Evolutionary conservation across 2,329 filamentous ascomycete species (phyloP), one percentile per base, ranked within the genome.

Genomic region (Tympanopsis confertula): DNA sequence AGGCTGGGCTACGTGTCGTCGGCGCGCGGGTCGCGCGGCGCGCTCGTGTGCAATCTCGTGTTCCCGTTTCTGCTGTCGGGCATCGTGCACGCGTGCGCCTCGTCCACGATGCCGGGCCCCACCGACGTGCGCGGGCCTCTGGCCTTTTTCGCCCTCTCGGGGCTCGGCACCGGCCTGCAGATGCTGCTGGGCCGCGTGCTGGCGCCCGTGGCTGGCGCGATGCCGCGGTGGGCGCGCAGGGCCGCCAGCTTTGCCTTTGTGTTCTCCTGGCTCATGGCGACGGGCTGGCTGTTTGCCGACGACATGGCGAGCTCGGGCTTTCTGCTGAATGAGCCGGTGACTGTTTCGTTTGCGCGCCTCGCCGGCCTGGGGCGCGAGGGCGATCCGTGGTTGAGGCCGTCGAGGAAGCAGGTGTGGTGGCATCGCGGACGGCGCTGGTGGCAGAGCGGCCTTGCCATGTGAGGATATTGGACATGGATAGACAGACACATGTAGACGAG

Each of bases 251-350:
- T 83, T 1, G 17, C 66, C 0, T 82, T 79, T 45, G 69, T 77
- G 1, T 44, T 77, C 4, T 47, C 54, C 0, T 95, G 86, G 85
- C 60, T 93, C 42, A 73, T 77, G 39, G 54, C 64, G 13, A 89
- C 84, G 0, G 71, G 71, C 1, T 65, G 65, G 29, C 54, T 78
- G 24, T 66, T 94, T n/a, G 64, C 77, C 10, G 76, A 94, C 51
- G 88, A 95, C 50, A 78, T 94, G 52, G 71, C 79, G 0, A 66
- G 69, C 10, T 71, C 76, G 1, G 86, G 85, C 0, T 50, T 94
- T 0, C 94, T 84, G 83, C 57, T 93, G 13, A 76, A 77, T 43
- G 86, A 95, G 56, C 86, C 86, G 0, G 59, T 94, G n/a, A 86
- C 87, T 0, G 45, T 89, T 5, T 93, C 85, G 38, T 51, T 70